Conservation (phyloP, 1,139 yeast species). For the Hansenula sp. region DNA sequence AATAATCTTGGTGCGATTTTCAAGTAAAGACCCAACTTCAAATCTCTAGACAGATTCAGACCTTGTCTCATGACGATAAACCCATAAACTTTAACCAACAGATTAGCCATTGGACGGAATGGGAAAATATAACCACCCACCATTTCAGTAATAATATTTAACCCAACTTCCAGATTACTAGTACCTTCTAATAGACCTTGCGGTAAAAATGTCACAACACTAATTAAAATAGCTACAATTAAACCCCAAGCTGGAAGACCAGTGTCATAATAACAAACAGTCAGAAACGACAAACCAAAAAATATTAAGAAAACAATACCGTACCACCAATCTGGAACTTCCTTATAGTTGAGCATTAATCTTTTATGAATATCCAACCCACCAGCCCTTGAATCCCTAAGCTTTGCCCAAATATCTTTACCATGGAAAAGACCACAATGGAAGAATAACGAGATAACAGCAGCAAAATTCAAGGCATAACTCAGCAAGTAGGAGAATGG, state of each 20-base stretch:
- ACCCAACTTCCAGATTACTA: conserved; percentile 39
- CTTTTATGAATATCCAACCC: conserved; percentile 39
- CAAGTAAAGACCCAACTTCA: conserved; percentile 54
- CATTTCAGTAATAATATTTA: conserved; percentile 33
- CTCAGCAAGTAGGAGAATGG: conserved; percentile 36
- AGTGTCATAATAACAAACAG: conserved; percentile 28
- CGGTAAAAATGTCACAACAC: conserved; percentile 33
- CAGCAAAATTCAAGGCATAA: conserved; percentile 40
- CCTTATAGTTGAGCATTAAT: conserved; percentile 31
- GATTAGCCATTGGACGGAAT: conserved; percentile 33
- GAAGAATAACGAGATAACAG: conserved; percentile 36
- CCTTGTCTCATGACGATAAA: conserved; percentile 54
- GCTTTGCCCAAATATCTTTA: conserved; percentile 29
- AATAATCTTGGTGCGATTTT: conserved; percentile 43
- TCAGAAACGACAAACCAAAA: conserved; percentile 30
- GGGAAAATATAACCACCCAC: conserved; percentile 35
- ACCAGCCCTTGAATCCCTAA: conserved; percentile 28
- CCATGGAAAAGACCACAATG: conserved; percentile 39
- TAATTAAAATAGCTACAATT: conserved; percentile 30
- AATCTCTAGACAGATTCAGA: conserved; percentile 48
- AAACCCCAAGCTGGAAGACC: conserved; percentile 36
- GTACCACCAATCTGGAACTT: conserved; percentile 41
- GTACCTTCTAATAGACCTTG: conserved; percentile 36
- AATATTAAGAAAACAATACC: conserved; percentile 28
- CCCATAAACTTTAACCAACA: conserved; percentile 33